Base-by-base conservation (phyloP, 768 basidiomycete genomes). In the Panaeolus cyanescens region DNA sequence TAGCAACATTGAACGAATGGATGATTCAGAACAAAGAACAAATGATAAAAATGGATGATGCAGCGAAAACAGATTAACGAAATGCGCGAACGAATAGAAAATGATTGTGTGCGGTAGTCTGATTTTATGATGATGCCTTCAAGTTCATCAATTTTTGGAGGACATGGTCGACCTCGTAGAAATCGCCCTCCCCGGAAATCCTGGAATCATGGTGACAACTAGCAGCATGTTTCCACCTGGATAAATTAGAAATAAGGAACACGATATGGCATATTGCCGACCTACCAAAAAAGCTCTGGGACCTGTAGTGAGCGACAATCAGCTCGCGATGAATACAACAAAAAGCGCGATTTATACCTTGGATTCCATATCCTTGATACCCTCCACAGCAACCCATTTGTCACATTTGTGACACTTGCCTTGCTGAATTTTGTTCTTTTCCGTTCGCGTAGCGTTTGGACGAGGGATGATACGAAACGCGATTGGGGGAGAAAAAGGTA, bases 141-240 rank as follows among this genome's bases (percentile, higher is more conserved):
- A 62, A 55, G 15, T 59, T 33, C n/a, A 34, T n/a, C 32, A 72
- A 59, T 50, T 62, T 55, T 50, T 65, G 63, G 55, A 74, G 79
- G 22, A 85, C 73, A 3, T 76, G 74, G 62, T 91, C 87, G 34
- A 84, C 76, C 61, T 85, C 73, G 66, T 82, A 89, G 60, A 83
- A 76, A 68, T 87, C 83, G 58, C 76, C 68, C 61, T 91, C 88
- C 31, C 86, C 88, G 2, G 74, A 71, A 55, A 89, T 71, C 17
- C 74, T 79, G 5, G 82, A 81, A 17, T 83, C 81, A 57, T 83
- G 83, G 68, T 94, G 92, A 66, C 92, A 94, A 17, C 82, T 65
- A 1, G 90, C 90, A 30, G 92, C 92, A 67, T 94, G 92, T 72
- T 94, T 92, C 89, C 89, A 92, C 90, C 88, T 89, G 55, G 1